A percentile compares a stretch with the other conserved stretches of the same genome.
phyloP scores from a whole-genome alignment of 176 grass and related monocot genomes.

The Eragrostis curvula region DNA sequence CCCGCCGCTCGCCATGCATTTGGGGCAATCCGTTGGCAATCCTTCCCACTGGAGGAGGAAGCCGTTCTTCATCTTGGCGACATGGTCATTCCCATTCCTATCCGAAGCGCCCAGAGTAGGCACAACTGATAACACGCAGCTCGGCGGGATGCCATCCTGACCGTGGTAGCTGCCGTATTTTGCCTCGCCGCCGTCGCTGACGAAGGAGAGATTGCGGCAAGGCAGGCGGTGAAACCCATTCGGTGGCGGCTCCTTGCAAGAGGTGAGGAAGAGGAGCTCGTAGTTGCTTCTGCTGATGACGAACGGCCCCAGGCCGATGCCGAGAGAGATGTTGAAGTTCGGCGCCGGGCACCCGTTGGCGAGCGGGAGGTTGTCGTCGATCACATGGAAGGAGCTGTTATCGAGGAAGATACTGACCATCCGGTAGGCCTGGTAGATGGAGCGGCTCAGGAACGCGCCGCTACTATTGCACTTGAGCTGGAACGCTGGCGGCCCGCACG shows the following conservation, averaged over 20 bases:
- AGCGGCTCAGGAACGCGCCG: background rate
- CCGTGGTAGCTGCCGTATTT: background rate
- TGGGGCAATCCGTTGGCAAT: background rate
- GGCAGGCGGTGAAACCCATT: background rate
- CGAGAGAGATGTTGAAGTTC: background rate
- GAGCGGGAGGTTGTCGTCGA: slow-evolving; percentile 36
- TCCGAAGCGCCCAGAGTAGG: background rate
- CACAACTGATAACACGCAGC: background rate
- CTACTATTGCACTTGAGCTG: slow-evolving; percentile 29
- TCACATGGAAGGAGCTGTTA: background rate
- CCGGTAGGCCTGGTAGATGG: accelerated
- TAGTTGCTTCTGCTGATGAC: background rate
- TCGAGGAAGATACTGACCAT: background rate
- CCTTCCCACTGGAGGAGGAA: slow-evolving; percentile 34
- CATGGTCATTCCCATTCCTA: background rate
- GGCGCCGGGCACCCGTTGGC: slow-evolving; percentile 16
- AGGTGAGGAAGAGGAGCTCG: slow-evolving; percentile 14
- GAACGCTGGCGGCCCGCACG: slow-evolving; percentile 34
- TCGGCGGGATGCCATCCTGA: background rate
- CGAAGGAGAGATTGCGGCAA: background rate
- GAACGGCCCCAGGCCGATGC: background rate
- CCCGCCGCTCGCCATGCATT: slow-evolving; percentile 31
- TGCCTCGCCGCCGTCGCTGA: background rate
- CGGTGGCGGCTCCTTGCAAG: background rate
- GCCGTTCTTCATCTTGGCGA: slow-evolving; percentile 13